Base-by-base conservation (phyloP, 805 yeast species). In the Kuraishia ogatae region DNA sequence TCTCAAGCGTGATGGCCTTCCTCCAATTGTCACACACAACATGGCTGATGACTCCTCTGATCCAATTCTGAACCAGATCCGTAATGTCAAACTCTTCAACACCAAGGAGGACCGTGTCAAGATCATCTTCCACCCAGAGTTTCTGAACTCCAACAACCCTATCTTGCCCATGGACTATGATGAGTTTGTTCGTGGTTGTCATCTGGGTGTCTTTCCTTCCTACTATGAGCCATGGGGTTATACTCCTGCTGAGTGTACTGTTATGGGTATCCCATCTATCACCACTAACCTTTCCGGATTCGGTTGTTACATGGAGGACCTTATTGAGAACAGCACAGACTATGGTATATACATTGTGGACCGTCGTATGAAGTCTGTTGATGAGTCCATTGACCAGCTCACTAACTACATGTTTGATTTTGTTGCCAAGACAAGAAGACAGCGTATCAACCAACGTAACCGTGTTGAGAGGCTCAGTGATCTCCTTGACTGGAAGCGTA, bases 211-310 rank as follows among this genome's bases (percentile, higher is more conserved):
- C 53, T 93, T 93, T 85, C 99, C 99, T 52, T 90, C 97, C 0
- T 93, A 93, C 73, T 93, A 93, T 68, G 99, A 93, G 73, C 99
- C 99, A 2, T 93, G 99, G 99, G 99, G 99, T 47, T 93, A 93
- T 71, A 93, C 99, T 1, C 99, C 99, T 2, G 98, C 98, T 8
- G 99, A 93, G 70, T 94, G 99, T 76, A 93, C 99, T 0, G 99
- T 94, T 23, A 93, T 93, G 99, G 99, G 99, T 55, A 96, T 94
- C 57, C 99, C 99, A 19, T 89, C 97, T 6, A 89, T 93, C 65
- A 93, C 99, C 11, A 93, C 99, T 48, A 93, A 93, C 69, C 74
- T 93, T 57, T 89, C 97, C 1, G 99, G 99, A 1, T 93, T 93
- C 67, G 99, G 99, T 52, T 96, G 98, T 61, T 93, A 93, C 74